These are phyloP conservation scores for Clitoria ternatea DNA, from an alignment of 306 rosid species.

Conservation along the genomic window DNA sequence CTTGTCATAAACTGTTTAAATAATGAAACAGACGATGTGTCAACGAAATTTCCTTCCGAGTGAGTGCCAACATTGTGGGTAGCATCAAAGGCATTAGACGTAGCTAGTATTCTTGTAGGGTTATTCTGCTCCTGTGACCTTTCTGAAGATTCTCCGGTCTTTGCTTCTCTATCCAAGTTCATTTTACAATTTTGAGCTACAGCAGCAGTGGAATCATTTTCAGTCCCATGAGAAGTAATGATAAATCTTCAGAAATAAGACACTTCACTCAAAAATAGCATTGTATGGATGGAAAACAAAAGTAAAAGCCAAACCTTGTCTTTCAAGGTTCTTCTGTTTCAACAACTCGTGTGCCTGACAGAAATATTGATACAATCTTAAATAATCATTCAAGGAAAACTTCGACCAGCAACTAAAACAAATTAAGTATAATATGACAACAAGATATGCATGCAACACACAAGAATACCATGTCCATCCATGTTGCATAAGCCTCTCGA, in stretches of 20 bases:
- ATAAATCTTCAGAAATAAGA: not conserved
- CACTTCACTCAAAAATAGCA: not conserved
- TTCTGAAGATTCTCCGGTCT: constrained; percentile 44
- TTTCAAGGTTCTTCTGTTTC: constrained; percentile 56
- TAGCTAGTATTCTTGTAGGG: constrained; percentile 12
- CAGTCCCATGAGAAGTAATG: constrained; percentile 35
- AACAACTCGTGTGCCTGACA: constrained; percentile 78
- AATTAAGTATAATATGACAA: not conserved
- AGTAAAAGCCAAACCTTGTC: constrained; percentile 42
- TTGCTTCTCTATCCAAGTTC: constrained; percentile 35
- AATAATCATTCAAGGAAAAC: constrained; percentile 6
- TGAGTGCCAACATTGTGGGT: constrained; percentile 30
- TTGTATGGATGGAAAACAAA: constrained; percentile 16
- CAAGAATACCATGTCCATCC: constrained; percentile 65
- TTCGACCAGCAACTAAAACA: not conserved
- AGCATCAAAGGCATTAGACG: constrained; percentile 21
- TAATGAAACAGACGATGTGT: constrained; percentile 37
- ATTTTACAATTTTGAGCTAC: constrained; percentile 34
- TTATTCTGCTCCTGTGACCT: constrained; percentile 38
- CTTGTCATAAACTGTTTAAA: constrained; percentile 41
- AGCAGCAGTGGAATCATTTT: constrained; percentile 22
- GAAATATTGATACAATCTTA: constrained; percentile 16
- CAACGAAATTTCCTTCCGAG: constrained; percentile 36
- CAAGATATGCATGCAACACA: not conserved
- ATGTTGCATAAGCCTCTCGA: constrained; percentile 68